Base-by-base conservation (phyloP, 176 grass and related monocot genomes). In the Avena insularis region DNA sequence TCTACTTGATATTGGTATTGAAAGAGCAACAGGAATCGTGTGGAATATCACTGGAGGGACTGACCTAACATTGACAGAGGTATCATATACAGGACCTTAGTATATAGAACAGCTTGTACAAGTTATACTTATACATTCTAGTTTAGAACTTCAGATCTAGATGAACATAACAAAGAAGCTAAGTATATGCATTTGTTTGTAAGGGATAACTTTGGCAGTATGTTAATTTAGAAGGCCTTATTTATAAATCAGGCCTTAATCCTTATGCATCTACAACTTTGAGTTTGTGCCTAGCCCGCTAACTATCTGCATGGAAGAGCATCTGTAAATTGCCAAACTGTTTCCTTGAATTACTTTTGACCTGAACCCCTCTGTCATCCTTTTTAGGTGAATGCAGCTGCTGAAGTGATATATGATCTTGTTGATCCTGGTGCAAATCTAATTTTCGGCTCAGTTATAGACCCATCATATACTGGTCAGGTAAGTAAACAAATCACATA, bases 351-450 rank as follows among this genome's bases (percentile, higher is more conserved):
- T 74, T 83, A 69, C 21, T 12, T 50, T 62, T 70, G 38, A 3
- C 45, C 58, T 84, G 12, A 79, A 74, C 35, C 65, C 12, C 5
- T 69, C 36, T 43, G 69, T 48, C 48, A 83, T 63, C 40, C 49
- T 71, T 82, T 57, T 85, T 56, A 98, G 93, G 96, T 98, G 12
- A 98, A 98, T 50, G 89, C 90, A 1, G 93, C 96, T 65, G 93
- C 96, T 77, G 96, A 98, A 89, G 92, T 96, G 71, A 98, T 98
- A 72, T 98, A 98, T 66, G 92, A 98, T 84, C 93, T 98, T 73
- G 96, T 96, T 36, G 93, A 98, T 85, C 93, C 93, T 81, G 87
- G 84, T 89, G 93, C 96, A 65, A 98, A 98, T 92, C 83, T 98
- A 51, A 98, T 98, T 85, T 96, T 98, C 49, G 96, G 92, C 59